These are phyloP conservation scores for Fragaria ananassa DNA, from an alignment of 306 rosid species.

Conservation along the genomic window DNA sequence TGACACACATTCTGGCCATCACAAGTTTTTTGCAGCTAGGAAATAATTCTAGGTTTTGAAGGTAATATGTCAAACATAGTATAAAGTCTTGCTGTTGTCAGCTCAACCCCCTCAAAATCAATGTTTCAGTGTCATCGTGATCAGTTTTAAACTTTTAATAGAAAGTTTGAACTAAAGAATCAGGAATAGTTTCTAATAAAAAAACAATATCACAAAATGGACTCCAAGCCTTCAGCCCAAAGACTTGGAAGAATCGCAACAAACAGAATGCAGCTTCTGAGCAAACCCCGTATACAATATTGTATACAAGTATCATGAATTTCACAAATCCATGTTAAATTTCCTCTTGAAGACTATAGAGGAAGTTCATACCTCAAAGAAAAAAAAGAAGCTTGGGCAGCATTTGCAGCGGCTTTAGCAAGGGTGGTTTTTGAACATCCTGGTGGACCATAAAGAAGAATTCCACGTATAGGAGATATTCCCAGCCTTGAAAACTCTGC, in stretches of 20 bases:
- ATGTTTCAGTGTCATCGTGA: background rate
- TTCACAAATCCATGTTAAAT: background rate
- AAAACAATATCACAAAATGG: background rate
- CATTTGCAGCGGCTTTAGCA: conserved; percentile 94
- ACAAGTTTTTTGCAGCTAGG: background rate
- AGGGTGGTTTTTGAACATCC: conserved; percentile 97
- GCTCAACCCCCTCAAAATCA: background rate
- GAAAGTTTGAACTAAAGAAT: background rate
- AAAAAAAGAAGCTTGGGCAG: conserved; percentile 87
- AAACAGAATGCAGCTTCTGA: background rate
- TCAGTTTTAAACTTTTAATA: background rate
- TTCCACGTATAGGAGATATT: conserved; percentile 78
- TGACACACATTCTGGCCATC: background rate
- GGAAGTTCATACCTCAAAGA: conserved; percentile 69
- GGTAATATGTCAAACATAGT: background rate
- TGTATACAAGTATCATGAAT: background rate
- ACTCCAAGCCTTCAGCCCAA: background rate
- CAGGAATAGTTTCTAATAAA: background rate
- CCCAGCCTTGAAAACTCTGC: conserved; percentile 67
- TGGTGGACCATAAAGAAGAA: conserved; percentile 97
- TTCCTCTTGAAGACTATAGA: background rate
- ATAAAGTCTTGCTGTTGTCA: background rate
- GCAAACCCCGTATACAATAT: background rate
- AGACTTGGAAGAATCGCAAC: background rate
- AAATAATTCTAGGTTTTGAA: background rate